Evolutionary conservation across 306 rosid species (phyloP).

Genomic region (Bauhinia variegata): DNA sequence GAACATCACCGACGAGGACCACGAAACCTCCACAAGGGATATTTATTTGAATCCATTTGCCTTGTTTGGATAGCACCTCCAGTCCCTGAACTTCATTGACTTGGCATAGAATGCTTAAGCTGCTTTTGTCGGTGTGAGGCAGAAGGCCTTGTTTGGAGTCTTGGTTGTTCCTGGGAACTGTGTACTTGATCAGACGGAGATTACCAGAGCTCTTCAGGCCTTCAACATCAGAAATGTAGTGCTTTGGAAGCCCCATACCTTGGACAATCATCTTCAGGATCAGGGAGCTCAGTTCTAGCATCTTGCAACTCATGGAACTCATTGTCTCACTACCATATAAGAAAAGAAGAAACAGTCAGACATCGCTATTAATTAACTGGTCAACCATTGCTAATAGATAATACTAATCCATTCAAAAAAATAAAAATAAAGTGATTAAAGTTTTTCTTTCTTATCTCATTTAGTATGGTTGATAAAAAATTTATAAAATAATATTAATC

Average conservation of each 20-base stretch:
- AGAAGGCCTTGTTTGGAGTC: slow-evolving; percentile 23
- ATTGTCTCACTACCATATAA: slow-evolving; percentile 40
- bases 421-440: too few species aligned
- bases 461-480: too few species aligned
- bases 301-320: slow-evolving; percentile 37
- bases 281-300: slow-evolving; percentile 31
- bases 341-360: background rate
- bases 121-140: slow-evolving; percentile 55
- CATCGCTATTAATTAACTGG: too few species aligned
- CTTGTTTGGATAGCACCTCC: slow-evolving; percentile 48
- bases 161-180: slow-evolving; percentile 29
- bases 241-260: slow-evolving; percentile 41
- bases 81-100: slow-evolving; percentile 60
- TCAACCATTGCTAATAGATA: too few species aligned
- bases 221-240: slow-evolving; percentile 36
- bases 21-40: slow-evolving; percentile 39
- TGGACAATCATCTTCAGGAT: slow-evolving; percentile 49
- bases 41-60: slow-evolving; percentile 43
- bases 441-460: too few species aligned
- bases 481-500: too few species aligned
- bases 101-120: slow-evolving; percentile 47
- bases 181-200: slow-evolving; percentile 49
- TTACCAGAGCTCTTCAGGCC: slow-evolving; percentile 22
- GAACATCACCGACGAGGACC: slow-evolving; percentile 52
- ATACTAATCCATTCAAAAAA: too few species aligned